These are phyloP conservation scores for Botryotinia calthae DNA, from an alignment of 2,329 filamentous ascomycete species.

Conservation along the genomic window DNA sequence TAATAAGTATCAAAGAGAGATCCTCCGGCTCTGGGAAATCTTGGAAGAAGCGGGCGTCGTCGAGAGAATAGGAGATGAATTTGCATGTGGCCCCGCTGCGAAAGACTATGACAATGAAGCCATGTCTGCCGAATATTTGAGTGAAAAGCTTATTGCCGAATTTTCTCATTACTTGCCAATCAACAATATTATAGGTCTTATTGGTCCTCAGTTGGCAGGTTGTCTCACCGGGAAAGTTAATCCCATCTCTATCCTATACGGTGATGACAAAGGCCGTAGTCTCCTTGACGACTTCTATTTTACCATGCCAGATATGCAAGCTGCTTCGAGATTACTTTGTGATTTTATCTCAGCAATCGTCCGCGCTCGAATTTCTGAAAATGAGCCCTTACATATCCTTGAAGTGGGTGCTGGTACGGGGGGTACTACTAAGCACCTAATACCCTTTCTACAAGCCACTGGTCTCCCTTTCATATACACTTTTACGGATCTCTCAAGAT, in stretches of 20 bases:
- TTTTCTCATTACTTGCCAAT: slow-evolving; percentile 38
- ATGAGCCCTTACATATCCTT: slow-evolving; percentile 27
- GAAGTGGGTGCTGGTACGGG: slow-evolving; percentile 47
- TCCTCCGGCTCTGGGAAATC: slow-evolving; percentile 33
- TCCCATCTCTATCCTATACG: slow-evolving; percentile 31
- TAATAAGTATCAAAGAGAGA: slow-evolving; percentile 32
- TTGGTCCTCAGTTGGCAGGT: slow-evolving; percentile 26
- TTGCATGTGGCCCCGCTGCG: slow-evolving; percentile 19
- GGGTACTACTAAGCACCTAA: slow-evolving; percentile 10
- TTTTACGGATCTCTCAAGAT: slow-evolving; percentile 35
- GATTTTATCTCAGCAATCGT: not conserved
- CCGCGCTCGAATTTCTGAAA: not conserved
- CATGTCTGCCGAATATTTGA: slow-evolving; percentile 25
- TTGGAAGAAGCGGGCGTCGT: slow-evolving; percentile 28
- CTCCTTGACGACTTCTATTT: slow-evolving; percentile 28
- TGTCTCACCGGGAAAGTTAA: slow-evolving; percentile 28
- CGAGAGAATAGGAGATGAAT: slow-evolving; percentile 17
- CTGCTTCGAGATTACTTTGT: not conserved
- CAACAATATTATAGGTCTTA: slow-evolving; percentile 22
- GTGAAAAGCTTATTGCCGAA: slow-evolving; percentile 31
- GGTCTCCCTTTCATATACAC: not conserved
- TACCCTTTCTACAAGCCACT: not conserved
- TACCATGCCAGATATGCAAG: not conserved
- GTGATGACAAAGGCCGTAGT: slow-evolving; percentile 24
- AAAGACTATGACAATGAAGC: not conserved